These are phyloP conservation scores for Alternaria solani DNA, from an alignment of 2,329 filamentous ascomycete species.

Conservation along the genomic window DNA sequence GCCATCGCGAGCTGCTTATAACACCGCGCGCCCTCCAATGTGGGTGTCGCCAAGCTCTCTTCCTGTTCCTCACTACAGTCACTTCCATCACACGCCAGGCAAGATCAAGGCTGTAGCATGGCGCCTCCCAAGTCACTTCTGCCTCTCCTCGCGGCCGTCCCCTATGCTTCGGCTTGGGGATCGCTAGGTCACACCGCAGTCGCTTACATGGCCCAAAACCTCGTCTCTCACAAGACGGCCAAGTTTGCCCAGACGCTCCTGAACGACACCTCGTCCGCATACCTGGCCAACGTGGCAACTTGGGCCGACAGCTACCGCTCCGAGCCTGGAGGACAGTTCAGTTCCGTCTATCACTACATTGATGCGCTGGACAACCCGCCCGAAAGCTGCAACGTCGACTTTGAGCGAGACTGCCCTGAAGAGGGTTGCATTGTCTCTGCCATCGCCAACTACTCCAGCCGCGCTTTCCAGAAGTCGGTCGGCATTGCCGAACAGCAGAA, in stretches of 20 bases:
- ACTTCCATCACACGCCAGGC: background rate
- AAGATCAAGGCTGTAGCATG: conserved; percentile 22
- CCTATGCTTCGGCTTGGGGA: conserved; percentile 58
- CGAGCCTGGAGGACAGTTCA: conserved; percentile 58
- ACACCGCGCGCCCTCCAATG: background rate
- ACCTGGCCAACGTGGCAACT: conserved; percentile 61
- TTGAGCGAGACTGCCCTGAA: conserved; percentile 60
- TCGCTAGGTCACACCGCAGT: conserved; percentile 63
- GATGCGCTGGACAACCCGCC: conserved; percentile 61
- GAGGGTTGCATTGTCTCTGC: conserved; percentile 62
- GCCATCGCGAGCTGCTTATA: conserved; percentile 13
- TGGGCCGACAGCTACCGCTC: conserved; percentile 63
- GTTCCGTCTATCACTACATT: conserved; percentile 60
- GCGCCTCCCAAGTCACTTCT: conserved; percentile 33
- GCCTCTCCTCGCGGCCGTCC: conserved; percentile 34
- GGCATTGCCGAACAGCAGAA: conserved; percentile 49
- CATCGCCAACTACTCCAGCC: conserved; percentile 59
- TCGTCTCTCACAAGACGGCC: conserved; percentile 54
- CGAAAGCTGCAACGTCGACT: conserved; percentile 57
- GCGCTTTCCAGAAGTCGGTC: conserved; percentile 45
- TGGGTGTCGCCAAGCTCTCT: background rate
- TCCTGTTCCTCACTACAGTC: background rate
- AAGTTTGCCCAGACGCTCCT: conserved; percentile 56
- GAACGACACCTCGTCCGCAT: conserved; percentile 54
- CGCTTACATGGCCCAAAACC: conserved; percentile 62